Evolutionary conservation across 352 stramenopile species (phyloP), one percentile per base, ranked within the genome.

Genomic region (Phytopythium kandeliae): DNA sequence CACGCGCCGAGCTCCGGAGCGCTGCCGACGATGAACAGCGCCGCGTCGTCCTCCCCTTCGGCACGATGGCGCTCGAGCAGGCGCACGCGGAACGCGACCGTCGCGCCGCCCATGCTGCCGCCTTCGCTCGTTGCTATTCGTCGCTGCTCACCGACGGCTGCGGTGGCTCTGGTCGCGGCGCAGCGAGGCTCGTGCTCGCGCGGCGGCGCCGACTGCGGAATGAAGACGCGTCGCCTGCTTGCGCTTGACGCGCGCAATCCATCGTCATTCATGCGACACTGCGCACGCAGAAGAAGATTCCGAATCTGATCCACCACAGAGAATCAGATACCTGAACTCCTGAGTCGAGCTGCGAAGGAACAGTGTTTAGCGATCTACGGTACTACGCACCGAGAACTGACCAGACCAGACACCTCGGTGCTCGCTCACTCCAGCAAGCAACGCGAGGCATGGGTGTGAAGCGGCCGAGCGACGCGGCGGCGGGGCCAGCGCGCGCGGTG

Each of bases 21-120:
- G 48, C 64, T 84, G 8, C 80, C 80, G 19, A 89, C 34, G 13
- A 91, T 34, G 52, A 63, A 86, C 41, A 91, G 58, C 22, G 62
- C 54, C 22, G 66, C 60, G 22, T n/a, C 40, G 22, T 31, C 40
- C n/a, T n/a, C n/a, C 11, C 40, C 38, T 3, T 2, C 38, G 21
- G 0, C 21, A 19, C 13, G 40, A 5, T 46, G 40, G 10, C 40
- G 40, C 44, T 50, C 30, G 22, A 80, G 48, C 41, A 80, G 40
- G 3, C 72, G 67, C 48, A 80, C 58, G 5, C 24, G 40, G 37
- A 83, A 83, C 50, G 63, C 51, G 31, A 80, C 56, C 21, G 34
- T 43, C 40, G 13, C 16, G 3, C 13, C 45, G n/a, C 45, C 31
- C 26, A 51, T 46, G 21, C 21, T 28, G n/a, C n/a, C n/a, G n/a